These are phyloP conservation scores for Musa itinerans DNA, from an alignment of 176 grass and related monocot species.

Conservation along the genomic window DNA sequence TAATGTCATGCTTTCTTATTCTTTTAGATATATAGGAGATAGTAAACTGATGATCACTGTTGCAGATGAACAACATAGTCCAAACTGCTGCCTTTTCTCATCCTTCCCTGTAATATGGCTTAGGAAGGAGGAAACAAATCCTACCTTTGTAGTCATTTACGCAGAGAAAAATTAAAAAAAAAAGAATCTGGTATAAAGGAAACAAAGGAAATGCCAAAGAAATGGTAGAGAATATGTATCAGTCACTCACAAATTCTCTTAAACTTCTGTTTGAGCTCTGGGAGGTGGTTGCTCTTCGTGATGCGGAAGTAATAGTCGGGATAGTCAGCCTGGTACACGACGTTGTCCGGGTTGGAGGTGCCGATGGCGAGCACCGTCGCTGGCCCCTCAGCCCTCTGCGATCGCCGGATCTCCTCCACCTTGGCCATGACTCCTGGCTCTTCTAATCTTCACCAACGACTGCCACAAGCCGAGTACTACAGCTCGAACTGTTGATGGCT, in stretches of 20 bases:
- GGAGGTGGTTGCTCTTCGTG: neutral
- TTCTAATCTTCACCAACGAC: too few relatives aligned
- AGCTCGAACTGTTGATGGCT: too few relatives aligned
- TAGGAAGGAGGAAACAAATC: too few relatives aligned
- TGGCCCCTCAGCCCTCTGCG: neutral
- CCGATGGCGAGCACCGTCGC: slow-evolving; percentile 1
- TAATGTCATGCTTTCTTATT: too few relatives aligned
- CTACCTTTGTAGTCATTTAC: too few relatives aligned
- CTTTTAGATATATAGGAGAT: too few relatives aligned
- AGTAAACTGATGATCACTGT: too few relatives aligned
- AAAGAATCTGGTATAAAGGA: neutral
- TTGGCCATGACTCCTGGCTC: neutral
- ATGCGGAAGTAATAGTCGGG: neutral
- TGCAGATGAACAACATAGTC: too few relatives aligned
- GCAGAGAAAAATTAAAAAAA: neutral
- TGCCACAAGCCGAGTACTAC: too few relatives aligned
- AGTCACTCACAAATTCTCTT: neutral
- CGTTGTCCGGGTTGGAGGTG: neutral
- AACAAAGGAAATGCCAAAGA: neutral
- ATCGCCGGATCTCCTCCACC: neutral
- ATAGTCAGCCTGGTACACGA: slow-evolving; percentile 3
- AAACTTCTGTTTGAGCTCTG: neutral
- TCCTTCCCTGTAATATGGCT: too few relatives aligned
- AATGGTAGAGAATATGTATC: neutral
- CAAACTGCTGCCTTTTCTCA: too few relatives aligned